Evolutionary conservation across 139 green algal species (phyloP), one percentile per base, ranked within the genome.

Genomic region (Yamagishiella unicocca): DNA sequence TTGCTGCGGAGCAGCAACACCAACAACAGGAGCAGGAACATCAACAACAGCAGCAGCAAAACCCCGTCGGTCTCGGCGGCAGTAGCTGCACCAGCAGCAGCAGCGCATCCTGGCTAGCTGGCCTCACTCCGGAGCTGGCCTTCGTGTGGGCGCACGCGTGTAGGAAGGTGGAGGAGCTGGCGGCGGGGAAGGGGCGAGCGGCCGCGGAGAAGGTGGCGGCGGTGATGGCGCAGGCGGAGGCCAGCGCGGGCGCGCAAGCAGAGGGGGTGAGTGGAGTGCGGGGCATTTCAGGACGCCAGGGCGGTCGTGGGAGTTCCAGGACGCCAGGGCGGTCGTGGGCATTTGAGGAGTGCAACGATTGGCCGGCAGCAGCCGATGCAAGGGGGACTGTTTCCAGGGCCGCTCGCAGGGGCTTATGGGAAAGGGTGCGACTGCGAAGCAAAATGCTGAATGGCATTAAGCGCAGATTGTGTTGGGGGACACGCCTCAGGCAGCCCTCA

Each of bases 141-240:
- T 86, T 53, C 64, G 42, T 37, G 4, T 86, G 80, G 80, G 62
- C 45, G 31, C 37, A n/a, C 33, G 80, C 80, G 19, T 50, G n/a
- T 21, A 42, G 43, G 21, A 38, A 27, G 25, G 43, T 77, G 1
- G 80, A 86, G 29, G 31, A 45, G 43, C 8, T 68, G 80, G 45
- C 37, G 21, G 1, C 19, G 21, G 31, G 25, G 25, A 54, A 14
- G 17, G 64, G 80, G 43, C 19, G 43, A 6, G 45, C 62, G 62
- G 80, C 80, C 3, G 80, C 80, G 5, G 53, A 53, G 14, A 38
- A 14, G 43, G 29, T 74, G 64, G 62, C 31, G 10, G 80, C 55
- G 9, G 46, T n/a, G 14, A 43, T 68, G 80, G 80, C 64, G 19
- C 43, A 86, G 27, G 43, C 25, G 43, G 43, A 78, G 43, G 80